Percentiles rank a stretch among this genome's conserved stretches.
Conservation (phyloP, 352 stramenopile species). For the Phytophthora sp. region DNA sequence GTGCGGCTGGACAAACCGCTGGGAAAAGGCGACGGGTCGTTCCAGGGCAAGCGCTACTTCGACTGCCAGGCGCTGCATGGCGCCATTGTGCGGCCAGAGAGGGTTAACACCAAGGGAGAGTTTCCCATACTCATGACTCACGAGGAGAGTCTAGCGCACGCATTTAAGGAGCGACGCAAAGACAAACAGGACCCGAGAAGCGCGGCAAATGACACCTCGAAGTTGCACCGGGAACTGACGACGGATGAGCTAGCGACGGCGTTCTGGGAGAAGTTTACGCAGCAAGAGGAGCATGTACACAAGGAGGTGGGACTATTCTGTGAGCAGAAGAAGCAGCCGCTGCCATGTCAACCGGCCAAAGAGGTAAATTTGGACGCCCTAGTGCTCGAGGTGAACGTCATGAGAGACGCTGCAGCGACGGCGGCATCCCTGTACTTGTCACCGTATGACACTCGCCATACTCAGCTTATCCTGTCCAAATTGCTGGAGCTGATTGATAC, state of each 20-base stretch:
- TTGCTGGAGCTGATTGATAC: constrained; percentile 72
- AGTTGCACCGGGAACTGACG: constrained; percentile 43
- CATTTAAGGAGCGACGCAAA: constrained; percentile 54
- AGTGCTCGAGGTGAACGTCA: constrained; percentile 51
- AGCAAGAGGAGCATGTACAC: constrained; percentile 57
- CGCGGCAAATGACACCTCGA: background rate
- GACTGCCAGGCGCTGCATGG: constrained; percentile 60
- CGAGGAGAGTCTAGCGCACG: constrained; percentile 58
- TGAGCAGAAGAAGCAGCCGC: constrained; percentile 65
- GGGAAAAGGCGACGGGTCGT: constrained; percentile 75
- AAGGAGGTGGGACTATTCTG: constrained; percentile 58
- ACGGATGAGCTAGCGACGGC: constrained; percentile 57
- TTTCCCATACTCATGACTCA: constrained; percentile 60
- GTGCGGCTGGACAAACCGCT: constrained; percentile 77
- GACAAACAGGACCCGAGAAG: constrained; percentile 43
- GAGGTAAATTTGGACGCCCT: constrained; percentile 60
- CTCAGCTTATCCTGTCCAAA: constrained; percentile 68
- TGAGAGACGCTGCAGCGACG: constrained; percentile 63
- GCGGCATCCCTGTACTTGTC: constrained; percentile 83
- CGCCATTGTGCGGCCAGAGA: constrained; percentile 70
- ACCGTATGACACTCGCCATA: constrained; percentile 87
- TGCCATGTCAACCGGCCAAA: constrained; percentile 43
- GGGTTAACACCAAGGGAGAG: constrained; percentile 57
- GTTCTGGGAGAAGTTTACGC: constrained; percentile 72
- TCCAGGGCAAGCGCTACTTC: constrained; percentile 69